Evolutionary conservation across 306 rosid genomes (phyloP), one percentile per base, ranked within the genome.

Genomic region (Amphicarpaea edgeworthii): DNA sequence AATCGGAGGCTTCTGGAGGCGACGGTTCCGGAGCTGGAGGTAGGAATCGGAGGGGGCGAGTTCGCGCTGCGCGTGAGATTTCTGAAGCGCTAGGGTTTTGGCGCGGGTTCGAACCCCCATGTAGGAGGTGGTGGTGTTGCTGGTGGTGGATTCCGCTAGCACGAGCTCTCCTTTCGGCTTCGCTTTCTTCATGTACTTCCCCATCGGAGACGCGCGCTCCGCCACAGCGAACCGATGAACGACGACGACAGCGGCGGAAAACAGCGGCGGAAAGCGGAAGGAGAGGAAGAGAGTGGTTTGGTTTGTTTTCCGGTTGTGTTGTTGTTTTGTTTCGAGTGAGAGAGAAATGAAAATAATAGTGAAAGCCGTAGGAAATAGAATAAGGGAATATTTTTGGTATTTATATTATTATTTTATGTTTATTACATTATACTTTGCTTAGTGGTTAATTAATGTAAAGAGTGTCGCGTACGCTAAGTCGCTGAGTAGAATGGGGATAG

Each of bases 51-150:
- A 75, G 28, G 91, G 24, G 1, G 45, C 45, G 45, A 83, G 67
- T 0, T 85, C 24, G 2, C 76, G 49, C 26, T 60, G 73, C 2
- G 84, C 17, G 32, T 81, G 84, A 0, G 85, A 81, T 19, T 85
- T 86, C 78, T 86, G 90, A 1, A 90, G 86, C 12, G 99, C 99
- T 80, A 92, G 89, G 87, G 98, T 95, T 87, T 89, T 91, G 74
- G 99, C 97, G 8, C 99, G 92, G 32, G 99, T 95, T 24, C 96
- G 86, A 30, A 95, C 99, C 14, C 99, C 98, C 32, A 78, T 80
- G 71, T 70, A 75, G 5, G 91, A 26, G 72, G 80, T 80, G 14
- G 83, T 63, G 11, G 68, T 54, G 10, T 37, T 64, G 37, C 28
- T 40, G 61, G 74, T 54, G 68, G 91, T 86, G 90, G 98, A 1